Base-by-base conservation (phyloP, 345 rosid species). In the Chamaenerion angustifolium region DNA sequence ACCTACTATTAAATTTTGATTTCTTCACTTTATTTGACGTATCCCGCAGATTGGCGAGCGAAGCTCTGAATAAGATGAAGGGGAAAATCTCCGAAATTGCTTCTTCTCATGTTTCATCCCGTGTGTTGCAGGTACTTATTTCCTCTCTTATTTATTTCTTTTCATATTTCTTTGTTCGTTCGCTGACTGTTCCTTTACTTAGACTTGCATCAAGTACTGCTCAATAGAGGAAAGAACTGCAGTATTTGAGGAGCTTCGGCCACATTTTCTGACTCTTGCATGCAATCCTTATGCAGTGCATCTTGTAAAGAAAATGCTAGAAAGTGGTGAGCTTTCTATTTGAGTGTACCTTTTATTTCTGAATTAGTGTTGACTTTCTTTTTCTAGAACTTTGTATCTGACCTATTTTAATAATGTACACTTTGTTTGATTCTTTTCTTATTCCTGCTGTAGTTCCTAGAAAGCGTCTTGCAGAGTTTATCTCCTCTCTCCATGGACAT, bases 41-140 rank as follows among this genome's bases (percentile, higher is more conserved):
- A 42, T 68, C 1, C 16, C 42, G n/a, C 53, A 84, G 99, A 71
- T 63, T 76, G 56, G 71, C 85, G 55, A 76, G 81, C 45, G 85
- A 82, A 71, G 97, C 94, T 57, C 21, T 88, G 41, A 60, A 58
- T 46, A 85, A 88, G 75, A 85, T 81, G 95, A 82, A 85, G 64
- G 95, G 94, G 11, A 88, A 93, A 74, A 82, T 93, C 60, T 80
- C 87, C 12, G 92, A 82, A 59, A 85, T 88, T 63, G 95, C 95
- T 46, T 63, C 70, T 44, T 77, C 99, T 55, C 81, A 84, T 63
- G 81, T 92, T 52, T 82, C 90, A 43, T 87, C 98, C 17, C 96
- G 94, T 51, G 87, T 93, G 58, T 72, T 93, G 66, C 96, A 93
- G 96, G 99, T 93, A 12, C 44, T 35, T 56, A 55, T 41, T 8